A percentile compares a stretch with the other conserved stretches of the same genome.
phyloP scores from a whole-genome alignment of 1,284 basidiomycete species.

The Earliella scabrosa region DNA sequence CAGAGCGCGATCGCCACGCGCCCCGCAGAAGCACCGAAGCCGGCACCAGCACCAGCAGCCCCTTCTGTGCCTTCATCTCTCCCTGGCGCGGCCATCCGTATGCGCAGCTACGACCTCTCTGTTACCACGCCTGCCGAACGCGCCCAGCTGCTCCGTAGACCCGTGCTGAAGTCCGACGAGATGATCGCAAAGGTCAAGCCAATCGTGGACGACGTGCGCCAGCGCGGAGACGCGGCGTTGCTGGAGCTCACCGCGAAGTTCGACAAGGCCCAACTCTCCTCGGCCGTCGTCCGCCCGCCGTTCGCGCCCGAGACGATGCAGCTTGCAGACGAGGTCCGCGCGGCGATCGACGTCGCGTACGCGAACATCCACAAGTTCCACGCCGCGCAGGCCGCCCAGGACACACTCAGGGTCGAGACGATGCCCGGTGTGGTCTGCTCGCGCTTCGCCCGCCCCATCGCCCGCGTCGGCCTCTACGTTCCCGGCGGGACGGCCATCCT shows the following conservation, averaged over 20 bases:
- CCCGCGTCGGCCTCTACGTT: conserved; percentile 95
- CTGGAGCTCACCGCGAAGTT: conserved; percentile 93
- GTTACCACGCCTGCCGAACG: conserved; percentile 60
- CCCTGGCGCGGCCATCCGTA: conserved; percentile 60
- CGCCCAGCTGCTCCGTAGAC: conserved; percentile 80
- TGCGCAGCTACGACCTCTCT: conserved; percentile 74
- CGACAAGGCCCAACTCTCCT: conserved; percentile 75
- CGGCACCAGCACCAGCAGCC: conserved; percentile 31
- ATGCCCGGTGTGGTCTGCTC: conserved; percentile 98
- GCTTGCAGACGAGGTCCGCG: conserved; percentile 67
- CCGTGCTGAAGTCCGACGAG: conserved; percentile 90
- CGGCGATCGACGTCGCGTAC: conserved; percentile 93
- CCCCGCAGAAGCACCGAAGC: conserved; percentile 20
- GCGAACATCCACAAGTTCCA: conserved; percentile 93
- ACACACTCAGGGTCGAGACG: conserved; percentile 87
- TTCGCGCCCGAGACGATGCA: conserved; percentile 63
- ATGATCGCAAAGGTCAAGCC: conserved; percentile 97
- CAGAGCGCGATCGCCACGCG: conserved; percentile 24
- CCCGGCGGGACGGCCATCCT: conserved; percentile 97
- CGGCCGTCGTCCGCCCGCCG: conserved; percentile 71
- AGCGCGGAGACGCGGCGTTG: conserved; percentile 86
- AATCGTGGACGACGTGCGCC: conserved; percentile 89
- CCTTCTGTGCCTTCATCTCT: conserved; percentile 28
- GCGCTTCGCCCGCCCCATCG: conserved; percentile 92
- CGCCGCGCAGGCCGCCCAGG: conserved; percentile 77